Base-by-base conservation (phyloP, 2,329 filamentous ascomycete genomes). In the Calonectria pteridis region DNA sequence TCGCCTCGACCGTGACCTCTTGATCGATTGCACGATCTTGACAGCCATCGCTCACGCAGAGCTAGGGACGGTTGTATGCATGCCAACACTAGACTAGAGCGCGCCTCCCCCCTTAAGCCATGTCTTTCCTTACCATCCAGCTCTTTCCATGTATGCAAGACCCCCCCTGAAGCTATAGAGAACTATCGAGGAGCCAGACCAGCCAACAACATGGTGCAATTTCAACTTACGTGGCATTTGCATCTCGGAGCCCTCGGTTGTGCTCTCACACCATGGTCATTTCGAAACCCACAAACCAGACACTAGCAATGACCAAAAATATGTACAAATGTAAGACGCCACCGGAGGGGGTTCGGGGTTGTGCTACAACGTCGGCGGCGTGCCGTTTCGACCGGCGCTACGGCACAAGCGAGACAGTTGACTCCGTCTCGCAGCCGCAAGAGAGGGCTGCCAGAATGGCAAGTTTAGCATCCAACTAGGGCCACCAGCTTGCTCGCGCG, bases 251-350 rank as follows among this genome's bases (percentile, higher is more conserved):
- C 37, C 49, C 37, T 51, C 58, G 71, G 71, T 50, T 49, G 37
- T 55, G 13, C 37, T 29, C 71, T 65, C 71, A 43, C 50, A 51
- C 65, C 59, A 65, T 68, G 28, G 37, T 69, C 66, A 72, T 72
- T 66, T 72, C 37, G 55, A 72, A 72, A 50, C 37, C 40, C 23
- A 40, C 51, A 69, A 51, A 58, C 23, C 40, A n/a, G 59, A 64
- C 58, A 37, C 49, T 37, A 40, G 31, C 50, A 28, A 26, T 37
- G 67, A 53, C 31, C 18, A 51, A 49, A 51, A 37, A 43, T 63
- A 53, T 29, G 69, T 37, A 29, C 29, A 49, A 49, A n/a, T 31
- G 29, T 46, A 31, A 63, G 65, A 68, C 70, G 70, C 70, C 58
- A 72, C 70, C 28, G 33, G 46, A 40, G 43, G 53, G 37, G 50